Percentiles rank a stretch among this genome's conserved stretches.
Evolutionary conservation across 2,329 filamentous ascomycete genomes (phyloP).

Genomic region (Conoideocrella luteorostrata): DNA sequence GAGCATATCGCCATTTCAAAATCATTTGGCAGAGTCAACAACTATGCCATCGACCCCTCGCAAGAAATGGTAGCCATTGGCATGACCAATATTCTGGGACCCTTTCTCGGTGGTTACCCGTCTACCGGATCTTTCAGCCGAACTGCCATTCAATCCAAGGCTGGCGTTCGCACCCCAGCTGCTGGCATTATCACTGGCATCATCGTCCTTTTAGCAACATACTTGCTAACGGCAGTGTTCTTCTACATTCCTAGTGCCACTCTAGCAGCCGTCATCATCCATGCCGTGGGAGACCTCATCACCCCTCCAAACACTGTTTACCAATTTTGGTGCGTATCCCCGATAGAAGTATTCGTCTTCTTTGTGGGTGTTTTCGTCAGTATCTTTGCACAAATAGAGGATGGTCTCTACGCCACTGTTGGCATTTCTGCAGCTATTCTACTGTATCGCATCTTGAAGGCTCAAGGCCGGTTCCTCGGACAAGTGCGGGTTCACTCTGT

Average conservation of each 20-base stretch:
- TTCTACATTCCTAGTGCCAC: constrained; percentile 84
- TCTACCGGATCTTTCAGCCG: constrained; percentile 93
- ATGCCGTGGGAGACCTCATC: constrained; percentile 88
- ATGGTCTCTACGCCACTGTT: constrained; percentile 87
- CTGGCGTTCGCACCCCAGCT: constrained; percentile 85
- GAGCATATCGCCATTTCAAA: constrained; percentile 98
- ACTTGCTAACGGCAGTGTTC: constrained; percentile 81
- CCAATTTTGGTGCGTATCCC: constrained; percentile 91
- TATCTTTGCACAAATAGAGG: constrained; percentile 81
- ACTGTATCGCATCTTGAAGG: constrained; percentile 76
- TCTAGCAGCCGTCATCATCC: constrained; percentile 86
- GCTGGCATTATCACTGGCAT: constrained; percentile 82
- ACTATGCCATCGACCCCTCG: constrained; percentile 91
- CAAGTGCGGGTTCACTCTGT: constrained; percentile 64
- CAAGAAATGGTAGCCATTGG: constrained; percentile 95
- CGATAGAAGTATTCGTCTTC: constrained; percentile 86
- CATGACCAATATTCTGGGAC: constrained; percentile 80
- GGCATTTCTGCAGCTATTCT: constrained; percentile 69
- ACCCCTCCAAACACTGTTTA: constrained; percentile 87
- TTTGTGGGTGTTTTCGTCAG: constrained; percentile 88
- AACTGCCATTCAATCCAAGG: constrained; percentile 95
- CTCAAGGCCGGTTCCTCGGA: constrained; percentile 78
- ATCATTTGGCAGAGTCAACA: constrained; percentile 91
- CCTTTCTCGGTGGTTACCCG: constrained; percentile 87
- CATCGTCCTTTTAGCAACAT: constrained; percentile 84